Base-by-base conservation (phyloP, 176 grass and related monocot genomes). In the Poa annua region DNA sequence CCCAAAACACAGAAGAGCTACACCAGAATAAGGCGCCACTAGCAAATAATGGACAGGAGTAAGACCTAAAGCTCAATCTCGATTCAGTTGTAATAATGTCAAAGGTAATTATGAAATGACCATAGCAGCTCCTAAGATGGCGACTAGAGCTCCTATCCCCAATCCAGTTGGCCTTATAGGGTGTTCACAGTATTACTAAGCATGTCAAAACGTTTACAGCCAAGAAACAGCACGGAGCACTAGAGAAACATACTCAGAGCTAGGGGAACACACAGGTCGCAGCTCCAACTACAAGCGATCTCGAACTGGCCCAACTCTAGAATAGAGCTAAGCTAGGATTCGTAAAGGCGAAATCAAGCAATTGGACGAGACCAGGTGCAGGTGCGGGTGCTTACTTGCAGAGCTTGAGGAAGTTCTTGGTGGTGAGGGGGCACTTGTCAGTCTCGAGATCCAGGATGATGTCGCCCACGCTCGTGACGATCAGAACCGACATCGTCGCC, bases 351-450 rank as follows among this genome's bases (percentile, higher is more conserved):
- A 78, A 65, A 45, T 5, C 29, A 83, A 79, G 19, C 44, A 39
- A 12, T 14, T 45, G 0, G 8, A 56, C 52, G 63, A 55, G 71
- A 16, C 62, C 42, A 29, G 29, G 29, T 29, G 29, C 77, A 25
- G 72, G 7, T 71, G n/a, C 8, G 25, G 55, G 7, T 8, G 26
- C 70, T 74, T 90, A 95, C 91, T 93, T 98, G 96, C 93, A 98
- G 41, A 98, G 96, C 87, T 98, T 98, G 87, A 98, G 91, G 80
- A 98, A 98, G 80, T 98, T 98, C 67, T 98, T 98, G 32, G 92
- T 81, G 70, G 96, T 95, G 74, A 98, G 93, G 13, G 89, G 91
- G 77, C 91, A 98, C 10, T 67, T 70, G 35, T 90, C 87, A 25
- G 93, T 76, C 87, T 98, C 83, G 77, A 98, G 91, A 83, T 98